phyloP scores from a whole-genome alignment of 2,329 filamentous ascomycete genomes.

The Reticulascus tulasneorum region DNA sequence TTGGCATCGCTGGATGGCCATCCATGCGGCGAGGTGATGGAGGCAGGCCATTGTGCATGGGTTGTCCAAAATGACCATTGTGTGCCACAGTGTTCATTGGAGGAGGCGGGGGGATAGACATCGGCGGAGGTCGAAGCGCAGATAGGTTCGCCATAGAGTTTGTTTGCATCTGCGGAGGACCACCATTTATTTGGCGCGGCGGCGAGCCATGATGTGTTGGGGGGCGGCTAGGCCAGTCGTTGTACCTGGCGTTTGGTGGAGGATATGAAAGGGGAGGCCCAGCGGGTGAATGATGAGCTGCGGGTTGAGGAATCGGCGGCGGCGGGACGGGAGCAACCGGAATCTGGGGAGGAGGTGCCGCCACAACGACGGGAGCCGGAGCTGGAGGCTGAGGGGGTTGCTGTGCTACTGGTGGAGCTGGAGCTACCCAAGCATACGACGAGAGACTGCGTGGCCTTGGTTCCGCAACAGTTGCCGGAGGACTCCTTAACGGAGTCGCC shows the following conservation, averaged over 20 bases:
- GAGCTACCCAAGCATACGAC: slow-evolving; percentile 11
- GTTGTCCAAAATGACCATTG: slow-evolving; percentile 35
- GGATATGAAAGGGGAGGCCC: slow-evolving; percentile 30
- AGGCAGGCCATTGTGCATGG: slow-evolving; percentile 41
- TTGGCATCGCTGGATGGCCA: slow-evolving; percentile 3
- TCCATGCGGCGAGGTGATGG: slow-evolving; percentile 44
- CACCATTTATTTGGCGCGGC: slow-evolving; percentile 48
- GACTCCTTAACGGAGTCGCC: slow-evolving; percentile 11
- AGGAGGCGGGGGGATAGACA: slow-evolving; percentile 37
- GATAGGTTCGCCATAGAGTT: slow-evolving; percentile 31
- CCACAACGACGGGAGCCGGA: slow-evolving; percentile 18
- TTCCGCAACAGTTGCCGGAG: slow-evolving; percentile 11
- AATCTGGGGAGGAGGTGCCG: slow-evolving; percentile 15
- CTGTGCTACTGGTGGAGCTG: slow-evolving; percentile 11
- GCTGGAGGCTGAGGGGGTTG: slow-evolving; percentile 8
- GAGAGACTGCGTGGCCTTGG: slow-evolving; percentile 14
- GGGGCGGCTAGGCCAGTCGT: slow-evolving; percentile 46
- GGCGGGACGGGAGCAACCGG: slow-evolving; percentile 19
- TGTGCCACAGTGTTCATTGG: slow-evolving; percentile 37
- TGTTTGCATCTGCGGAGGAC: slow-evolving; percentile 26
- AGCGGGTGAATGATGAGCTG: slow-evolving; percentile 32
- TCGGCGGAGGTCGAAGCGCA: slow-evolving; percentile 46
- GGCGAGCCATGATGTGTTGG: slow-evolving; percentile 46
- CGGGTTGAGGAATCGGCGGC: slow-evolving; percentile 28
- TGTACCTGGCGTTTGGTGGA: slow-evolving; percentile 10